Percentiles rank a stretch among this genome's conserved stretches.
Evolutionary conservation across 768 basidiomycete genomes (phyloP).

Genomic region (Tubosaeta brunneosetosa): DNA sequence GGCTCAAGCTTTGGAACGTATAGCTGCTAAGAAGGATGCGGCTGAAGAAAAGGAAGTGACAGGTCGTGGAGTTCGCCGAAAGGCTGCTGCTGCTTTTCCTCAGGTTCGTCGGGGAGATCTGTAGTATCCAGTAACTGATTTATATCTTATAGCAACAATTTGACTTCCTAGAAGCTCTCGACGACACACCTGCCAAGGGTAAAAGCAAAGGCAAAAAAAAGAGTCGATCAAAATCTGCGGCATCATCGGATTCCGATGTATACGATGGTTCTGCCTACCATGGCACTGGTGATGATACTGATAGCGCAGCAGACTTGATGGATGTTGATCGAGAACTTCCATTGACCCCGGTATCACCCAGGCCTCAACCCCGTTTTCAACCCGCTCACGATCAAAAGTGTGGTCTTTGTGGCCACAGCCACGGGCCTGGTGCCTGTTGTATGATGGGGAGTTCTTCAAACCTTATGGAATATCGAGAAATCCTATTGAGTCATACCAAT

Average conservation of each 20-base stretch:
- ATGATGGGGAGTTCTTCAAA: conserved; percentile 67
- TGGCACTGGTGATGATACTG: conserved; percentile 18
- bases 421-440: conserved; percentile 48
- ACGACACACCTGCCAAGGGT: conserved; percentile 35
- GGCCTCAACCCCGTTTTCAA: conserved; percentile 4
- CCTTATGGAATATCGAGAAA: conserved; percentile 63
- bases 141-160: conserved; percentile 24
- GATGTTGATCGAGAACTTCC: conserved; percentile 5
- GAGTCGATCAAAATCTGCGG: conserved; percentile 25
- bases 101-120: conserved; percentile 21
- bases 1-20: conserved; percentile 60
- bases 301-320: conserved; percentile 25
- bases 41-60: conserved; percentile 48
- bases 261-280: conserved; percentile 26
- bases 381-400: conserved; percentile 33
- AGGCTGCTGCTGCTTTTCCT: conserved; percentile 52
- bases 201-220: conserved; percentile 37
- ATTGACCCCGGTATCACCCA: neutral
- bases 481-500: conserved; percentile 57
- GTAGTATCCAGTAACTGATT: neutral
- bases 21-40: conserved; percentile 39
- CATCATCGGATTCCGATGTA: conserved; percentile 39
- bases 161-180: conserved; percentile 30
- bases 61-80: conserved; percentile 72
- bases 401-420: conserved; percentile 56